phyloP scores from a whole-genome alignment of 108 stramenopile genomes.

The Schizochytrium sp. region DNA sequence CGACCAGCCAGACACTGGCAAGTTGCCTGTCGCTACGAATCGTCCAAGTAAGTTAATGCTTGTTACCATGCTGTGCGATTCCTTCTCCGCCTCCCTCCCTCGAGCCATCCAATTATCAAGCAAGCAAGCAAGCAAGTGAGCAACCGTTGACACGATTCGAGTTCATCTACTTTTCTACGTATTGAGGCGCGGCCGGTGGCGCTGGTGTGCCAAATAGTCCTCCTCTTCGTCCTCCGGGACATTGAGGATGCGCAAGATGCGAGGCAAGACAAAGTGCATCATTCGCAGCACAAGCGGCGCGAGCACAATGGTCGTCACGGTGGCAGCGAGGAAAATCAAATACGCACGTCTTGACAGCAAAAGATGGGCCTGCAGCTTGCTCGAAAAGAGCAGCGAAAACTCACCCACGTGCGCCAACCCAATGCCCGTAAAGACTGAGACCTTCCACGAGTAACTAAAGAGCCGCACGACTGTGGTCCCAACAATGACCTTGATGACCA shows the following conservation, averaged over 20 bases:
- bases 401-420: slow-evolving; percentile 22
- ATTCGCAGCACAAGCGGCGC: neutral
- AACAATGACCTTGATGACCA: slow-evolving; percentile 4
- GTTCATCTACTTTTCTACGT: neutral
- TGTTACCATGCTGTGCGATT: no score
- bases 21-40: no score
- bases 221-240: neutral
- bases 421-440: neutral
- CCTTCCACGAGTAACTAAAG: neutral
- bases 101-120: no score
- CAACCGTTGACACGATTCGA: no score
- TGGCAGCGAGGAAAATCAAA: slow-evolving; percentile 4
- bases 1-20: no score
- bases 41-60: no score
- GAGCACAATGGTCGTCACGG: neutral
- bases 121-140: no score
- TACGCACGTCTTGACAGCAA: neutral
- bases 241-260: slow-evolving; percentile 8
- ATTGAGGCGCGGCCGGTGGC: neutral
- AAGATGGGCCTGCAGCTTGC: slow-evolving; percentile 21
- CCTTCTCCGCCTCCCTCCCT: no score
- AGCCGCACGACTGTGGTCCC: neutral
- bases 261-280: neutral
- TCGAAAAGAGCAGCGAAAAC: slow-evolving; percentile 13
- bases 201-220: neutral